Percentiles rank a stretch among this genome's conserved stretches.
These are phyloP conservation scores for Tetradesmus lagerheimii DNA, from an alignment of 139 green algal species.

Conservation along the genomic window DNA sequence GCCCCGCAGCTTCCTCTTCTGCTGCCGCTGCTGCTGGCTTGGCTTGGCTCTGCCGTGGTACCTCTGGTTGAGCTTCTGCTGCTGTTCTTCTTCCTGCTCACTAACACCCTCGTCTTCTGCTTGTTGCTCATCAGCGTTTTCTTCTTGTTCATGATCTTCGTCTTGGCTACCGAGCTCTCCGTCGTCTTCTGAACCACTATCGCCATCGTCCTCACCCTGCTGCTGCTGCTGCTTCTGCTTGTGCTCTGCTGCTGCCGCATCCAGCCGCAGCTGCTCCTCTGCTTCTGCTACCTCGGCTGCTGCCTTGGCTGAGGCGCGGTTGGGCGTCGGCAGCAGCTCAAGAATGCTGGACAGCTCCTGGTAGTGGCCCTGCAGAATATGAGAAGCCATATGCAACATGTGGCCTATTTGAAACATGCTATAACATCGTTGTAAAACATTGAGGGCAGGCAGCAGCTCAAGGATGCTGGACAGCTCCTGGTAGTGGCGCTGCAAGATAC, in stretches of 20 bases:
- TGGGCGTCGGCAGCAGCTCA: constrained; percentile 55
- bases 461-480: constrained; percentile 90
- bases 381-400: no score
- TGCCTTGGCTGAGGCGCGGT: constrained; percentile 23
- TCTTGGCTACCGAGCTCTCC: constrained; percentile 22
- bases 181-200: background rate
- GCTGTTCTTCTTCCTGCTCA: background rate
- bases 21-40: background rate
- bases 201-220: constrained; percentile 17
- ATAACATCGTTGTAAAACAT: no score
- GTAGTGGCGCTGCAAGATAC: constrained; percentile 52
- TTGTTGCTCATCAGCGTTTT: background rate
- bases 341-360: constrained; percentile 90
- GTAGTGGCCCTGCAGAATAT: constrained; percentile 54
- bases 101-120: background rate
- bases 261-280: background rate
- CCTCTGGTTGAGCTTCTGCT: background rate
- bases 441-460: no score
- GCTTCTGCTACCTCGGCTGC: constrained; percentile 26
- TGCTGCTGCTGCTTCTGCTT: constrained; percentile 12
- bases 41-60: background rate
- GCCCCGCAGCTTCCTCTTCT: background rate
- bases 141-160: background rate
- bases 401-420: no score
- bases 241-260: background rate